Evolutionary conservation across 2,329 filamentous ascomycete genomes (phyloP).

Genomic region (Zopfia rhizophila): DNA sequence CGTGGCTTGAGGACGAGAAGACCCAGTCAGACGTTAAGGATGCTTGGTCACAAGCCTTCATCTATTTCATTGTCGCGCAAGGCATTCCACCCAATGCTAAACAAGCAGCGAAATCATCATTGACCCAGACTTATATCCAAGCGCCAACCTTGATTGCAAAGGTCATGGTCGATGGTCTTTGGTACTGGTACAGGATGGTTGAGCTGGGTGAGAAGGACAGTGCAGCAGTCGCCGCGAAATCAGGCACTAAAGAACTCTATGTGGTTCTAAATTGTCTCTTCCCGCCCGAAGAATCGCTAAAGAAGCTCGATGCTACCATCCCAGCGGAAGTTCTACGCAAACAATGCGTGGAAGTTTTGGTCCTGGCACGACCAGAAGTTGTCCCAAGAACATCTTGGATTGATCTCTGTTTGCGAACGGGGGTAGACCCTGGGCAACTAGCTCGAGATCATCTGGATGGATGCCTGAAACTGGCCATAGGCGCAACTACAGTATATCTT

Average conservation of each 20-base stretch:
- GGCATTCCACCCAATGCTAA: conserved; percentile 70
- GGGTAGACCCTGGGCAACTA: conserved; percentile 83
- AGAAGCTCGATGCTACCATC: conserved; percentile 56
- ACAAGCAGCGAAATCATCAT: conserved; percentile 67
- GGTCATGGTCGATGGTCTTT: conserved; percentile 77
- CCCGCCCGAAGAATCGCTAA: conserved; percentile 63
- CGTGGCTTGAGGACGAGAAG: conserved; percentile 63
- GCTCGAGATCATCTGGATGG: conserved; percentile 71
- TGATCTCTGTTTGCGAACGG: conserved; percentile 80
- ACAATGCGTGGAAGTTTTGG: conserved; percentile 80
- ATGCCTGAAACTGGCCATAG: conserved; percentile 75
- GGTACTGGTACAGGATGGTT: conserved; percentile 79
- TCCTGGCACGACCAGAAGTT: conserved; percentile 81
- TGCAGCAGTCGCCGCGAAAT: conserved; percentile 72
- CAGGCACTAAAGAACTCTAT: conserved; percentile 72
- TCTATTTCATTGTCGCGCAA: conserved; percentile 78
- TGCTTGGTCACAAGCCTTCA: conserved; percentile 85
- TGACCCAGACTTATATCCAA: conserved; percentile 73
- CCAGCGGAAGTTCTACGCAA: conserved; percentile 65
- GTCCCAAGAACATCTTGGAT: conserved; percentile 89
- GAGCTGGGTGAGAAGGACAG: conserved; percentile 81
- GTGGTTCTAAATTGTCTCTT: conserved; percentile 71
- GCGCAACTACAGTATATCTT: conserved; percentile 64
- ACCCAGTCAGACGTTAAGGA: conserved; percentile 59
- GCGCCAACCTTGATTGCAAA: conserved; percentile 68